A percentile compares a stretch with the other conserved stretches of the same genome.
phyloP scores from a whole-genome alignment of 1,284 basidiomycete species.

The Pseudozyma tsukubaensis region DNA sequence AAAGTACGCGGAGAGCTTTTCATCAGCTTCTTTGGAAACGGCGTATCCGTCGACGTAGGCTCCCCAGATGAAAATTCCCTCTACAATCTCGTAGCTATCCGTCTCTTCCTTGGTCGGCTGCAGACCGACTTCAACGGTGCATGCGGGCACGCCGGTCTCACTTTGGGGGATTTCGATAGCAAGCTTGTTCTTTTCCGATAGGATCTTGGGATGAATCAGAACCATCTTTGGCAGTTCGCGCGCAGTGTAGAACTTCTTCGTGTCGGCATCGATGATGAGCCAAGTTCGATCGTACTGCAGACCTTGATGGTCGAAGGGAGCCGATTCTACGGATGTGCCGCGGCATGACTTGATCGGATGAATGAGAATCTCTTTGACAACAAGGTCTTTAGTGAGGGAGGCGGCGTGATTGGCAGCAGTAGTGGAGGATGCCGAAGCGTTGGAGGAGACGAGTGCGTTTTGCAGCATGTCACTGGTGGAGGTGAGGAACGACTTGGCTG shows the following conservation, averaged over 20 bases:
- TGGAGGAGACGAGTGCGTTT: conserved; percentile 36
- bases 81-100: conserved; percentile 46
- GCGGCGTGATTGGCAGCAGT: conserved; percentile 27
- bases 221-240: conserved; percentile 63
- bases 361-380: conserved; percentile 46
- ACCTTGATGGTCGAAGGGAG: conserved; percentile 50
- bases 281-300: conserved; percentile 61
- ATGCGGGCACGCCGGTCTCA: conserved; percentile 35
- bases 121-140: conserved; percentile 40
- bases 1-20: conserved; percentile 56
- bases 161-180: conserved; percentile 55
- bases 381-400: conserved; percentile 45
- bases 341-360: conserved; percentile 65
- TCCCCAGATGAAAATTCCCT: conserved; percentile 59
- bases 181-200: conserved; percentile 34
- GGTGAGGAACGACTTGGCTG: conserved; percentile 28
- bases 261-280: conserved; percentile 60
- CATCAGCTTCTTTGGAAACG: conserved; percentile 55
- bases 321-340: conserved; percentile 54
- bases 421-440: neutral
- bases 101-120: conserved; percentile 42
- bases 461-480: conserved; percentile 49
- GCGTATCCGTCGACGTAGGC: conserved; percentile 58
- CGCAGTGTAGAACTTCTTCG: conserved; percentile 58
- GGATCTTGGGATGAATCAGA: conserved; percentile 53